Conservation (phyloP, 2,329 filamentous ascomycete species). For the Fusarium sp. region DNA sequence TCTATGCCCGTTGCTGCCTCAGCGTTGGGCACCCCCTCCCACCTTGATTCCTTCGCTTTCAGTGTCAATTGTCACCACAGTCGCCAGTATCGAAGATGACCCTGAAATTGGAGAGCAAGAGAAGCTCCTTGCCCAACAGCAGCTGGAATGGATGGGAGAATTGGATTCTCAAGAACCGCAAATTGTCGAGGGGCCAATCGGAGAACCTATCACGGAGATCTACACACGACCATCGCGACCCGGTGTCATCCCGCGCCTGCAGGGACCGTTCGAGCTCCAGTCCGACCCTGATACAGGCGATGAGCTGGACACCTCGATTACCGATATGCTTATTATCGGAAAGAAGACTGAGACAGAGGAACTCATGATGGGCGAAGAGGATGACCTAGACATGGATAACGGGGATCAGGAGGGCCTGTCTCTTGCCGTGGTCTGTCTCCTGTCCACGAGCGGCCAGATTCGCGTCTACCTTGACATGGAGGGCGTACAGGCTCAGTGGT, state of each 20-base stretch:
- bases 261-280: slow-evolving; percentile 71
- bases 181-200: slow-evolving; percentile 61
- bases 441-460: slow-evolving; percentile 71
- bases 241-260: slow-evolving; percentile 68
- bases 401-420: slow-evolving; percentile 71
- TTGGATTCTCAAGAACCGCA: slow-evolving; percentile 72
- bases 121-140: slow-evolving; percentile 71
- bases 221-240: slow-evolving; percentile 69
- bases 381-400: slow-evolving; percentile 69
- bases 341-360: slow-evolving; percentile 71
- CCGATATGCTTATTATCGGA: slow-evolving; percentile 72
- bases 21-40: slow-evolving; percentile 83
- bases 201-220: slow-evolving; percentile 65
- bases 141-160: slow-evolving; percentile 76
- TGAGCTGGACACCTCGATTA: slow-evolving; percentile 67
- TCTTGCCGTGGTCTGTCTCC: slow-evolving; percentile 68
- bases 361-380: slow-evolving; percentile 73
- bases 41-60: slow-evolving; percentile 85
- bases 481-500: slow-evolving; percentile 74
- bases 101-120: slow-evolving; percentile 62
- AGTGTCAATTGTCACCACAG: slow-evolving; percentile 82
- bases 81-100: slow-evolving; percentile 72
- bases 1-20: slow-evolving; percentile 88
- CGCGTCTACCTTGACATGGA: slow-evolving; percentile 72
- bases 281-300: slow-evolving; percentile 68